A percentile compares a stretch with the other conserved stretches of the same genome.
These are phyloP conservation scores for Phialemonium atrogriseum DNA, from an alignment of 2,329 filamentous ascomycete genomes.

Conservation along the genomic window DNA sequence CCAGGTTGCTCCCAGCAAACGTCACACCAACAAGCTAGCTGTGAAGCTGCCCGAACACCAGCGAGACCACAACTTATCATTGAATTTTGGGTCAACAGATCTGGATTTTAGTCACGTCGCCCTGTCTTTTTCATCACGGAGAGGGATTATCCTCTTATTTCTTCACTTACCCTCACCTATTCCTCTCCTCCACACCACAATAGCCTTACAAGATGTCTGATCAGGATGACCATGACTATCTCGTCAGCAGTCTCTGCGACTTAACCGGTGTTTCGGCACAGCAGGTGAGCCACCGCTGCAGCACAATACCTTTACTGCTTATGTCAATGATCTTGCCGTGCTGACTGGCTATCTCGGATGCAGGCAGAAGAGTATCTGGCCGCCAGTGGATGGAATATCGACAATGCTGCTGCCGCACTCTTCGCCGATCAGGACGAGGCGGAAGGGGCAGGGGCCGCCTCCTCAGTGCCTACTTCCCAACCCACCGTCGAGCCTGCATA, in stretches of 20 bases:
- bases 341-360: background rate
- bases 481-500: conserved; percentile 34
- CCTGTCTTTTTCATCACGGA: no score
- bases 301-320: no score
- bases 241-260: conserved; percentile 44
- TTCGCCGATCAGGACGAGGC: conserved; percentile 50
- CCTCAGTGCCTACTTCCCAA: conserved; percentile 13
- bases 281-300: conserved; percentile 31
- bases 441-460: conserved; percentile 33
- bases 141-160: no score
- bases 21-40: no score
- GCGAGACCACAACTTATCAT: no score
- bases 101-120: no score
- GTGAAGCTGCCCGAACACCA: no score
- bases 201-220: conserved; percentile 24
- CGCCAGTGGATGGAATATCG: conserved; percentile 58
- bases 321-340: no score
- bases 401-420: conserved; percentile 52
- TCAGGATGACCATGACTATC: conserved; percentile 35
- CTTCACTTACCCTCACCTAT: no score
- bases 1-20: no score
- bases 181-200: no score
- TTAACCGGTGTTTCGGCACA: conserved; percentile 44
- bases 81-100: no score
- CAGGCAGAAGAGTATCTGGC: conserved; percentile 58